Base-by-base conservation (phyloP, 768 basidiomycete genomes). In the Amanita molliuscula region DNA sequence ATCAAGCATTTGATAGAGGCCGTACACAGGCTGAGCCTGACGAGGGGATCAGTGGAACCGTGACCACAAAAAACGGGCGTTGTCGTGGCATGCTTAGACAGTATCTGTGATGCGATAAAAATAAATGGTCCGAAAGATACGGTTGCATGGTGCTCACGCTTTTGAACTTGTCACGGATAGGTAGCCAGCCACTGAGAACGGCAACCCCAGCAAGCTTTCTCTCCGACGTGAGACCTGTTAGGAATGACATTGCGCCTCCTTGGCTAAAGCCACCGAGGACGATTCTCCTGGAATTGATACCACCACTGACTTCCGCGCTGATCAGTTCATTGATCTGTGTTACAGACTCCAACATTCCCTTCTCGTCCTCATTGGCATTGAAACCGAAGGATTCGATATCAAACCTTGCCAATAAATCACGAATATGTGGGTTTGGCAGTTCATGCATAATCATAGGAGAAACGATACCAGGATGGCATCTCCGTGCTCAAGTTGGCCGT, bases 191-290 rank as follows among this genome's bases (percentile, higher is more conserved):
- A 55, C 88, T 91, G 55, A 95, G 69, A 4, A 77, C 74, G 15
- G 74, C 77, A 48, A 91, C 61, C 3, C 90, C 91, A 2, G 75
- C 89, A 13, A 93, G 70, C 57, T 80, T 81, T 52, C 77, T 69
- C 55, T 80, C 78, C 2, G 69, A 71, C 1, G 79, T 84, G 51
- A 94, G 67, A 6, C 81, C 89, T 3, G 81, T 79, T 44, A 93
- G 66, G n/a, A 92, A 69, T 6, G 81, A 74, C 72, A 94, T 82
- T 20, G 82, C 78, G 35, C 73, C 88, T 33, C 89, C 92, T 62
- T 95, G 92, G 53, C 82, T 85, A 68, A 94, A 95, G 8, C 93
- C 93, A 31, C 89, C 91, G 20, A 97, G 65, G 28, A 95, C 75
- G 58, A 95, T 85, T 45, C 85, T 78, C 48, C 73, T 71, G 21